phyloP scores from a whole-genome alignment of 768 basidiomycete genomes.

The Gymnopilus dilepis region DNA sequence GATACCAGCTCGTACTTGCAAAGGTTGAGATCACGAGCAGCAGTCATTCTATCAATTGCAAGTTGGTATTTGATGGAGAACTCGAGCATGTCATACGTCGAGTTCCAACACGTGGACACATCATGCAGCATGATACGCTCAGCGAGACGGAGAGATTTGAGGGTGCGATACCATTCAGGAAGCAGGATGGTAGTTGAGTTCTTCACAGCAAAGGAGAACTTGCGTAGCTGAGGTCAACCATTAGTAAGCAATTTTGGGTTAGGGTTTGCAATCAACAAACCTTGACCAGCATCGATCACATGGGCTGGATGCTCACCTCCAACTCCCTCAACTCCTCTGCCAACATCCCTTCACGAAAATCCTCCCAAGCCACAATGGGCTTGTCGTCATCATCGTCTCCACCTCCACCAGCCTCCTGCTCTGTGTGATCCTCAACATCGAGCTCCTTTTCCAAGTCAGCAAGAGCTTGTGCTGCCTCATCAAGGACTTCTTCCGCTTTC shows the following conservation, averaged over 20 bases:
- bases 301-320: conserved; percentile 24
- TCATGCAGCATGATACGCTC: conserved; percentile 40
- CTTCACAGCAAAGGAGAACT: conserved; percentile 14
- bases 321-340: conserved; percentile 25
- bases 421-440: background rate
- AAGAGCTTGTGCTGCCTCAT: background rate
- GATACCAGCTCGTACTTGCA: conserved; percentile 29
- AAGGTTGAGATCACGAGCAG: conserved; percentile 24
- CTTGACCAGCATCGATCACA: conserved; percentile 36
- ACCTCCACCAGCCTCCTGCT: background rate
- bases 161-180: conserved; percentile 22
- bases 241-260: no score
- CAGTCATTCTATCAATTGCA: conserved; percentile 33
- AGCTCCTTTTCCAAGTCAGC: background rate
- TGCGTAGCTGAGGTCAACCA: conserved; percentile 30
- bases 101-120: conserved; percentile 44
- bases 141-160: conserved; percentile 19
- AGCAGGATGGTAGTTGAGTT: conserved; percentile 23
- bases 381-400: background rate
- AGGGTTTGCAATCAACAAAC: conserved; percentile 29
- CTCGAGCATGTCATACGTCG: conserved; percentile 41
- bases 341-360: conserved; percentile 6
- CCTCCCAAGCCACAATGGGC: background rate
- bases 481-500: background rate
- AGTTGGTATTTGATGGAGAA: conserved; percentile 33